Evolutionary conservation across 108 stramenopile species (phyloP).

Genomic region (Nannochloropsis oceanica): DNA sequence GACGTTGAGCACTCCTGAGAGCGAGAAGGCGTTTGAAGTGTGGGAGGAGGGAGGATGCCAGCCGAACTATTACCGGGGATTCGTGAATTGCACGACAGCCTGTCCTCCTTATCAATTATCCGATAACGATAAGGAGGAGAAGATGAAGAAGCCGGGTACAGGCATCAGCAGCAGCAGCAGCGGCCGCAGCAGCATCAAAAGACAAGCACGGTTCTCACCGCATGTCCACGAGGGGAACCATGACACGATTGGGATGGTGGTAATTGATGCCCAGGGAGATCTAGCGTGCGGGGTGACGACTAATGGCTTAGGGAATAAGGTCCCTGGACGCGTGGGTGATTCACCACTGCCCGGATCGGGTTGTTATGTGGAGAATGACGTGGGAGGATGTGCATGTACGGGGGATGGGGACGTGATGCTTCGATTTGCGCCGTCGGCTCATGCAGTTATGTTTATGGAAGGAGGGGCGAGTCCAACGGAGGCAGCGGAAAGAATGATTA

Average conservation of each 20-base stretch:
- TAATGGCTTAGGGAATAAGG: constrained; percentile 32
- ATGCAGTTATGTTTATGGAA: constrained; percentile 29
- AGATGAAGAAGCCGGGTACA: too few relatives aligned
- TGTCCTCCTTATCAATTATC: neutral
- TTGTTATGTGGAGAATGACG: constrained; percentile 33
- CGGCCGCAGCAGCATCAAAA: neutral
- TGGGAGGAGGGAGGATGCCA: constrained; percentile 26
- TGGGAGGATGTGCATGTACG: constrained; percentile 32
- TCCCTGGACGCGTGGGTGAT: constrained; percentile 33
- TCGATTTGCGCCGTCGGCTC: constrained; percentile 33
- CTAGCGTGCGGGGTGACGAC: constrained; percentile 35
- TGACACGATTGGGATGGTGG: constrained; percentile 39
- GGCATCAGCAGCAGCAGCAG: neutral
- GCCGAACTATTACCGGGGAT: constrained; percentile 32
- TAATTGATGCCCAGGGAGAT: constrained; percentile 11
- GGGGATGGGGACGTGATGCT: constrained; percentile 42
- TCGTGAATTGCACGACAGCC: neutral
- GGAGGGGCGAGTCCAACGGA: constrained; percentile 7
- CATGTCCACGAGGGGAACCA: constrained; percentile 17
- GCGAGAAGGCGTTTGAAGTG: neutral
- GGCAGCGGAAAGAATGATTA: constrained; percentile 12
- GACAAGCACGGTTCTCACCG: neutral
- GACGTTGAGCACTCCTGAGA: constrained; percentile 7
- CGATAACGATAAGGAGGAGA: too few relatives aligned
- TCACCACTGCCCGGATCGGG: constrained; percentile 26